Evolutionary conservation across 2,329 filamentous ascomycete species (phyloP), one percentile per base, ranked within the genome.

Genomic region (Cladophialophora psammophila): DNA sequence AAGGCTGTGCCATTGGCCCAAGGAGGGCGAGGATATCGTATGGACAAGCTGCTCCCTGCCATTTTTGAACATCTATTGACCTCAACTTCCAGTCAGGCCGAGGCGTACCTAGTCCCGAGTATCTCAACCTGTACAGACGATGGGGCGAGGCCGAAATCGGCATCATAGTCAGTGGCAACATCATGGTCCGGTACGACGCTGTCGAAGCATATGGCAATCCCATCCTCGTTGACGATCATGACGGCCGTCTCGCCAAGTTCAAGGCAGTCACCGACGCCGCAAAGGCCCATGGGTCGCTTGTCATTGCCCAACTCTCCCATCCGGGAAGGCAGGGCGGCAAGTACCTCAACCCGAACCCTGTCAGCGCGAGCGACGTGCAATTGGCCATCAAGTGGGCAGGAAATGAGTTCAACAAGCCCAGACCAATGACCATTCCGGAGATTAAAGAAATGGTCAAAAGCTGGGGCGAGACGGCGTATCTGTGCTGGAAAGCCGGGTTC

Each of bases 141-240:
- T 91, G 87, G 87, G 88, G 88, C 1, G 83, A 88, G 72, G 86
- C 85, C 36, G 80, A 78, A 13, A 82, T 82, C 56, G 87, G 87
- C n/a, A 73, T 87, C 34, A 86, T 89, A 65, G 76, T 89, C 1
- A 87, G 85, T 0, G 88, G 88, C 50, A 90, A 91, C 76, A 80
- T 89, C 65, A 88, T 89, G 83, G 82, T 90, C 53, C 85, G 88
- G 56, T 86, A 84, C 68, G 86, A 88, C 60, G 82, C 87, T 57
- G 78, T 88, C 3, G 86, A 88, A 69, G 81, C 80, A 5, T 74
- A 82, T 3, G 87, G 87, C 9, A 88, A 89, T 74, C 78, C 80
- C 0, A 87, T 91, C 73, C 85, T 91, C 50, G 84, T 87, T 0
- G 78, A 77, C 8, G 82, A 81, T 7, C 83, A 83, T 9, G 77